Percentiles rank a stretch among this genome's conserved stretches.
Evolutionary conservation across 139 green algal species (phyloP).

Genomic region (Pedinophyceae sp.): DNA sequence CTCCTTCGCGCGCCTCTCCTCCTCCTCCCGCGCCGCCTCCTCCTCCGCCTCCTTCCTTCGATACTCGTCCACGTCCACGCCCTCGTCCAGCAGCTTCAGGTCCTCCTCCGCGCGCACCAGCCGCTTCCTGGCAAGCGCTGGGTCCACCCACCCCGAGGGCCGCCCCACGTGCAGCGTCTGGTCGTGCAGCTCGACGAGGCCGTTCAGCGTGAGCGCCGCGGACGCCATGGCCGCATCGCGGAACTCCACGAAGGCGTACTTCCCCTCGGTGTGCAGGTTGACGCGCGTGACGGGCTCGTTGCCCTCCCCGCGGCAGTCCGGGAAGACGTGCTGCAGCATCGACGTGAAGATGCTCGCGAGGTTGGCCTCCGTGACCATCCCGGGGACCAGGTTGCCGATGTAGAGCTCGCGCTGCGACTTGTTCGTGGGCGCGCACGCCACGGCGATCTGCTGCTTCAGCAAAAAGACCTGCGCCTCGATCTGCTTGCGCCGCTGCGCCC

Average conservation of each 20-base stretch:
- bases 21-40: not conserved
- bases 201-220: slow-evolving; percentile 2
- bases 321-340: not conserved
- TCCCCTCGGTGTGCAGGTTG: slow-evolving; percentile 5
- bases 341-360: not conserved
- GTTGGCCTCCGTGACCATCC: not conserved
- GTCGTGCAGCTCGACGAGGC: not conserved
- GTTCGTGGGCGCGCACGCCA: not conserved
- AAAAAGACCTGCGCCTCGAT: not conserved
- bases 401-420: not conserved
- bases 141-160: not conserved
- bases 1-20: not conserved
- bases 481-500: not conserved
- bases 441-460: not conserved
- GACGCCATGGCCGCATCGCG: not conserved
- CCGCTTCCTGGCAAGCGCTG: not conserved
- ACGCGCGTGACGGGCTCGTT: not conserved
- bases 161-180: not conserved
- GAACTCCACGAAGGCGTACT: slow-evolving; percentile 9
- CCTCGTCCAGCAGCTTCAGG: not conserved
- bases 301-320: not conserved
- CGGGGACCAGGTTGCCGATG: slow-evolving; percentile 1
- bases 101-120: not conserved
- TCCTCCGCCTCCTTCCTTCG: not conserved
- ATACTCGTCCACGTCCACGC: not conserved